phyloP scores from a whole-genome alignment of 2,329 filamentous ascomycete species.

The Penicillium brasilianum region DNA sequence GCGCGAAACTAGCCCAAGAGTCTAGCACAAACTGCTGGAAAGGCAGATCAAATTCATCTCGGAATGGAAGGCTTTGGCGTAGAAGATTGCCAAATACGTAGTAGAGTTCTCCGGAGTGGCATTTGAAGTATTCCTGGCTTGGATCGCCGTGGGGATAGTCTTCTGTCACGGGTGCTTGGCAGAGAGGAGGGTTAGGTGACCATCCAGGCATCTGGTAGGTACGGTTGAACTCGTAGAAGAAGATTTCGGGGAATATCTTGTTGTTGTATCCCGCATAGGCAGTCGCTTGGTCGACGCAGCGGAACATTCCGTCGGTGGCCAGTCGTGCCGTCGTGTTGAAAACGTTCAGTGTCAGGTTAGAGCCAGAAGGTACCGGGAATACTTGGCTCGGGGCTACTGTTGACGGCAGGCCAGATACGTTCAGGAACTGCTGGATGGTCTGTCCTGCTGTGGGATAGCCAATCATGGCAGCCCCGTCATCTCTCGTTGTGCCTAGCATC shows the following conservation, averaged over 20 bases:
- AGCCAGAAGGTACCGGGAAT: slow-evolving; percentile 51
- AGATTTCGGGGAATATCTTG: slow-evolving; percentile 55
- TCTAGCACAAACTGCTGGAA: slow-evolving; percentile 33
- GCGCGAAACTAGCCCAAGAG: slow-evolving; percentile 32
- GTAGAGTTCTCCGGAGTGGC: slow-evolving; percentile 62
- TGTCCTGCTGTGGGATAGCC: slow-evolving; percentile 48
- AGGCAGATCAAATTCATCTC: slow-evolving; percentile 29
- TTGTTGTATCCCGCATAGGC: slow-evolving; percentile 55
- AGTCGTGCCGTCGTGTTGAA: slow-evolving; percentile 62
- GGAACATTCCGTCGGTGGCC: slow-evolving; percentile 64
- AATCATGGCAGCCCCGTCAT: slow-evolving; percentile 53
- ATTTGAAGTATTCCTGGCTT: slow-evolving; percentile 56
- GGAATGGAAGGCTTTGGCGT: slow-evolving; percentile 21
- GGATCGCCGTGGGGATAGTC: slow-evolving; percentile 54
- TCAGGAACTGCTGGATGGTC: slow-evolving; percentile 55
- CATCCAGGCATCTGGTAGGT: slow-evolving; percentile 55
- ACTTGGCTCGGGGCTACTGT: slow-evolving; percentile 15
- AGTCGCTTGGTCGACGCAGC: slow-evolving; percentile 65
- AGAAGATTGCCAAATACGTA: slow-evolving; percentile 60
- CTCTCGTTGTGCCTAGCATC: slow-evolving; percentile 30
- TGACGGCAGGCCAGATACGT: slow-evolving; percentile 16
- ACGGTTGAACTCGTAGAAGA: slow-evolving; percentile 66
- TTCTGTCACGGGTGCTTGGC: slow-evolving; percentile 51
- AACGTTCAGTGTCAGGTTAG: slow-evolving; percentile 60
- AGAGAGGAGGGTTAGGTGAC: slow-evolving; percentile 57